Evolutionary conservation across 2,329 filamentous ascomycete species (phyloP), one percentile per base, ranked within the genome.

Genomic region (Eurotiales sp.): DNA sequence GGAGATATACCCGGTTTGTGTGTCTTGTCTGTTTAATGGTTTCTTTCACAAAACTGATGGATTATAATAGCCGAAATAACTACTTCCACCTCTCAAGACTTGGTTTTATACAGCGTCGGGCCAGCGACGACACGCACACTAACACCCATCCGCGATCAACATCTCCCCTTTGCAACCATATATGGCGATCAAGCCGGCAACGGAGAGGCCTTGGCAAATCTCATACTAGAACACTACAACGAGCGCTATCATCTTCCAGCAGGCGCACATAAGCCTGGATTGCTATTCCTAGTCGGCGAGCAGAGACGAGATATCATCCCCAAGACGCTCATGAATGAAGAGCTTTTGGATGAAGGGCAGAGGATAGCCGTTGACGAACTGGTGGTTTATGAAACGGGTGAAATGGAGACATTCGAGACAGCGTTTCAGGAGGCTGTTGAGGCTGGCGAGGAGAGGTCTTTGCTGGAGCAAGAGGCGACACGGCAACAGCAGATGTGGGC

Each of bases 231-330:
- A 2, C 87, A 96, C 65, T 95, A 96, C 64, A 81, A 79, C 30
- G n/a, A 34, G 2, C 49, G 52, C 53, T 7, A 55, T 76, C 22
- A 10, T 61, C 68, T 49, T 43, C 56, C 12, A 27, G 27, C 59
- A 59, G 34, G 59, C 5, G 3, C n/a, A 3, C 59, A 15, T 62
- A 65, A 60, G 40, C 83, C 79, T 0, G 80, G 86, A 0, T 68
- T 97, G 4, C 73, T 97, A 1, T 99, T 97, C 67, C 79, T 95
- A 12, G 90, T 95, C 0, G 93, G 93, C 17, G 92, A 96, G 65
- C 88, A 91, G 65, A 81, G 90, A 50, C 77, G 93, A 40, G 93
- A 97, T 66, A 83, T 96, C 58, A 96, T 99, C 56, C 91, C 93
- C 1, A 88, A 81, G 60, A 89, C 82, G 1, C 73, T 97, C 32